Evolutionary conservation across 768 basidiomycete genomes (phyloP).

Genomic region (Tylopilus vinaceipallidus): DNA sequence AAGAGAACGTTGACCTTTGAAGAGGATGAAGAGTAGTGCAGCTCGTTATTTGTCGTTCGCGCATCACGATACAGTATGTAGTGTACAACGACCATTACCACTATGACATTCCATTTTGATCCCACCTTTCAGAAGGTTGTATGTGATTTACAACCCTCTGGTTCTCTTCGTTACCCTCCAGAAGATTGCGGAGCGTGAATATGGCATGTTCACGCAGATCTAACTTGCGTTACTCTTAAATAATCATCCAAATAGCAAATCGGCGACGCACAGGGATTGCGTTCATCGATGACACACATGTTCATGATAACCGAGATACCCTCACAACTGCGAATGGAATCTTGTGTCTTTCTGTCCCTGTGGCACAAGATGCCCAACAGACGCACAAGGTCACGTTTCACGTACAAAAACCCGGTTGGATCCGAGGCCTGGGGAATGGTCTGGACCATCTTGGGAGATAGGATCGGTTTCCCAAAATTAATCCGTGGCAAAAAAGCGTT

Average conservation of each 20-base stretch:
- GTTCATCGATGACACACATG: slow-evolving; percentile 85
- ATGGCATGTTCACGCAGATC: slow-evolving; percentile 93
- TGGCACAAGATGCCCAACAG: slow-evolving; percentile 78
- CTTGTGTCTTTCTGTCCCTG: slow-evolving; percentile 63
- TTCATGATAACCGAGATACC: slow-evolving; percentile 85
- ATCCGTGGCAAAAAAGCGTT: slow-evolving; percentile 84
- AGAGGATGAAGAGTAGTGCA: slow-evolving; percentile 51
- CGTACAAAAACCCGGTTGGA: slow-evolving; percentile 67
- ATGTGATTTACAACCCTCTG: slow-evolving; percentile 77
- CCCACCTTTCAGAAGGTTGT: slow-evolving; percentile 59
- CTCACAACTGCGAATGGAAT: slow-evolving; percentile 64
- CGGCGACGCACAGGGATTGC: slow-evolving; percentile 80
- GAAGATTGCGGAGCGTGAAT: slow-evolving; percentile 75
- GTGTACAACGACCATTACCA: slow-evolving; percentile 18
- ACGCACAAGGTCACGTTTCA: slow-evolving; percentile 89
- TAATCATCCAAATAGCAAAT: not conserved
- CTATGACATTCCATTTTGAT: slow-evolving; percentile 52
- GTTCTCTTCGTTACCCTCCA: slow-evolving; percentile 75
- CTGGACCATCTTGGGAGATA: slow-evolving; percentile 3
- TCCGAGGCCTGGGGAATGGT: slow-evolving; percentile 33
- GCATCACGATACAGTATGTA: slow-evolving; percentile 10
- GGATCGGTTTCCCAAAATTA: slow-evolving; percentile 68
- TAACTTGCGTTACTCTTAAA: slow-evolving; percentile 6
- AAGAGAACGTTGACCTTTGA: slow-evolving; percentile 55
- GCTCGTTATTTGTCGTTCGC: slow-evolving; percentile 7